Evolutionary conservation across 306 rosid genomes (phyloP), one percentile per base, ranked within the genome.

Genomic region (Inga laurina): DNA sequence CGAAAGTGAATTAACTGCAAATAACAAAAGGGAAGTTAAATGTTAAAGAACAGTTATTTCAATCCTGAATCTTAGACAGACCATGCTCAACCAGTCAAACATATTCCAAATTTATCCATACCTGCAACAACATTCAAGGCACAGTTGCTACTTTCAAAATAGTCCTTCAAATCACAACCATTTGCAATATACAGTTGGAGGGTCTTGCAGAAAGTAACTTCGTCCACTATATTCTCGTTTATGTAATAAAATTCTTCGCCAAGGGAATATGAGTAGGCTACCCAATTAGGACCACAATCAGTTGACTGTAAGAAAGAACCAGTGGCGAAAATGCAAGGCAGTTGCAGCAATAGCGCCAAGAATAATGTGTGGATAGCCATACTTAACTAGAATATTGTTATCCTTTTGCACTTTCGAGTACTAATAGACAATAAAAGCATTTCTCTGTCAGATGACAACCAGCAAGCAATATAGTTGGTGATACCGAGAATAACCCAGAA

Each of bases 141-240:
- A 81, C 98, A 92, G 35, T 68, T 79, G 78, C 70, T 67, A 62
- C 81, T 92, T 76, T 80, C 89, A 74, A 86, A 82, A 73, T 80
- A 59, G n/a, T 84, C 85, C 75, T 91, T 83, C 48, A 89, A 65
- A 72, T 85, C 86, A 81, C 97, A 91, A 69, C 91, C 93, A 43
- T 91, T 85, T 70, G 85, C 94, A 84, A 49, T 81, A 90, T 84
- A 89, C 83, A 80, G 72, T 65, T 79, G 83, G 37, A 93, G 84
- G 73, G 90, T 86, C 79, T 79, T 76, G 78, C 99, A 96, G 88
- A 92, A 93, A 66, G 79, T 72, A 88, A 43, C 75, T 86, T 83
- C 86, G 82, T 84, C 85, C 16, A 91, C 88, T 27, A 80, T 82
- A 69, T 86, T 85, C 82, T 92, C 93, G 66, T 92, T 92, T 72